Evolutionary conservation across 1,139 yeast species (phyloP).

Genomic region (Geotrichum siamense): DNA sequence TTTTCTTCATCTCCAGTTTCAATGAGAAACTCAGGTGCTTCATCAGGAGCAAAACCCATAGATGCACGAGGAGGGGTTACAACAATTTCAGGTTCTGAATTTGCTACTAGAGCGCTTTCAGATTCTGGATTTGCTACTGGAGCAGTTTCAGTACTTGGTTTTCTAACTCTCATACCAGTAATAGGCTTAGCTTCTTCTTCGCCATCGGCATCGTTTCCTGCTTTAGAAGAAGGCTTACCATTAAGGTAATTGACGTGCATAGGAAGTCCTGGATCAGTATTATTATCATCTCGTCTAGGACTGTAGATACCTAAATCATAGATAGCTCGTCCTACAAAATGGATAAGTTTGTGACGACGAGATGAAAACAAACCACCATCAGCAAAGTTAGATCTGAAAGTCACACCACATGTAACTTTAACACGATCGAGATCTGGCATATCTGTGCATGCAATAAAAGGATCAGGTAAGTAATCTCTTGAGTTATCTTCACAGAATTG

Average conservation of each 20-base stretch:
- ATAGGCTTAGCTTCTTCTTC: background rate
- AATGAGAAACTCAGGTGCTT: background rate
- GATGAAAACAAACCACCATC: constrained; percentile 31
- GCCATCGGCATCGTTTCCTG: background rate
- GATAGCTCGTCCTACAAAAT: constrained; percentile 32
- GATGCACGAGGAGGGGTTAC: constrained; percentile 10
- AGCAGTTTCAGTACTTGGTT: too few species aligned
- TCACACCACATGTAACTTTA: constrained; percentile 28
- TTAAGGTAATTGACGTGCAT: constrained; percentile 8
- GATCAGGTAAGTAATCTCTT: constrained; percentile 34
- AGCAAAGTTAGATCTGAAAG: constrained; percentile 33
- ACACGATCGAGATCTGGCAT: constrained; percentile 35
- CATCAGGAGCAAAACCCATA: constrained; percentile 11
- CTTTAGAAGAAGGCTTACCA: background rate
- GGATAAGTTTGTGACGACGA: constrained; percentile 31
- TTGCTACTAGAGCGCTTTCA: background rate
- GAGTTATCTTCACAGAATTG: constrained; percentile 33
- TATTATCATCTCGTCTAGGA: constrained; percentile 30
- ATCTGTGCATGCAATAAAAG: constrained; percentile 33
- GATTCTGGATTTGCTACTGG: too few species aligned
- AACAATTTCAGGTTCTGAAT: background rate
- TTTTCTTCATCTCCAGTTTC: background rate
- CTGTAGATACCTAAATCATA: constrained; percentile 29
- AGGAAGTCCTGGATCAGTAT: constrained; percentile 35
- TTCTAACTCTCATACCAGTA: too few species aligned